Evolutionary conservation across 2,329 filamentous ascomycete species (phyloP).

Genomic region (Fusarium nanum): DNA sequence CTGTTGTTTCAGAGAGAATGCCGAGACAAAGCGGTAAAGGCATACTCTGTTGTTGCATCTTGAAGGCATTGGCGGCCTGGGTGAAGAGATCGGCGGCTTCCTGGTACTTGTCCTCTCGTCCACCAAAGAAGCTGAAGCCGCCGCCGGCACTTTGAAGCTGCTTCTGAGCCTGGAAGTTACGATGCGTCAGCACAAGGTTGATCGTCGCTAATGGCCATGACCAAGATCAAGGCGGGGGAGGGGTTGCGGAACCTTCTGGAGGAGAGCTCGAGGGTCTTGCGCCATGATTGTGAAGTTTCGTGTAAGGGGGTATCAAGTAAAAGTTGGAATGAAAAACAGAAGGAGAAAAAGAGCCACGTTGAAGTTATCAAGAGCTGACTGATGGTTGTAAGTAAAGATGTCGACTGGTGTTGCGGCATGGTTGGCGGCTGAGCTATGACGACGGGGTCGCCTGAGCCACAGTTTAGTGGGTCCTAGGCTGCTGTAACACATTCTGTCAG

Average conservation of each 20-base stretch:
- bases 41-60: slow-evolving; percentile 85
- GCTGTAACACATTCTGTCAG: not conserved
- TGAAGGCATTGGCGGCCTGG: slow-evolving; percentile 91
- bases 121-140: slow-evolving; percentile 92
- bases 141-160: slow-evolving; percentile 76
- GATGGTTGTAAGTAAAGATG: slow-evolving; percentile 33
- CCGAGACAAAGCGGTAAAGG: slow-evolving; percentile 19
- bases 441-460: slow-evolving; percentile 44
- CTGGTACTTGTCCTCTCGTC: slow-evolving; percentile 88
- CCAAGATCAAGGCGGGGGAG: slow-evolving; percentile 36
- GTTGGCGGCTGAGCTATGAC: slow-evolving; percentile 44
- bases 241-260: slow-evolving; percentile 73
- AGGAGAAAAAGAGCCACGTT: slow-evolving; percentile 26
- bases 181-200: slow-evolving; percentile 19
- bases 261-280: slow-evolving; percentile 80
- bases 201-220: slow-evolving; percentile 12
- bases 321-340: slow-evolving; percentile 1
- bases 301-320: slow-evolving; percentile 20
- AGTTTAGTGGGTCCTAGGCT: slow-evolving; percentile 23
- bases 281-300: slow-evolving; percentile 64
- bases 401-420: slow-evolving; percentile 28
- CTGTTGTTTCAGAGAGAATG: not conserved
- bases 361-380: slow-evolving; percentile 29
- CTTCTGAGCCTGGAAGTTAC: slow-evolving; percentile 80
- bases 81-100: slow-evolving; percentile 88